A percentile compares a stretch with the other conserved stretches of the same genome.
Evolutionary conservation across 169 alveolate species (phyloP).

Genomic region (Miamiensis avidus): DNA sequence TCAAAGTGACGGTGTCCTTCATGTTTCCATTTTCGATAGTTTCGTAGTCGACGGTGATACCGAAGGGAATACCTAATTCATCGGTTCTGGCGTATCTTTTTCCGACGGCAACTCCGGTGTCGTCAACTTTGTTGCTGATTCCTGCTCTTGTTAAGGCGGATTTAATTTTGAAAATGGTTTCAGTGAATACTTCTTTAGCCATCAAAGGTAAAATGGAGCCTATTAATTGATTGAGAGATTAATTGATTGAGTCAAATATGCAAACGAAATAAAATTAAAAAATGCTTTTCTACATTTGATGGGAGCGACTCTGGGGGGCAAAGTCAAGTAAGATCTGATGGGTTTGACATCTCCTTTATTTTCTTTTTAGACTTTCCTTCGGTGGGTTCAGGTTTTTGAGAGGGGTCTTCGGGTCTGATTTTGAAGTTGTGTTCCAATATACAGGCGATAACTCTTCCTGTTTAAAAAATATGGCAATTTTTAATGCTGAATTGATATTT

Average conservation of each 20-base stretch:
- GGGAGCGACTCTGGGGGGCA: constrained; percentile 96
- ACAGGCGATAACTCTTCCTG: constrained; percentile 92
- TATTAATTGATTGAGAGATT: no score
- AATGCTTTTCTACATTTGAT: constrained; percentile 81
- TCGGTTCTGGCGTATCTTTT: constrained; percentile 98
- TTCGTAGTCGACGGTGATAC: constrained; percentile 96
- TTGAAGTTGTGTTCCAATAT: constrained; percentile 95
- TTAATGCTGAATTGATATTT: no score
- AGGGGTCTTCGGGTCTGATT: constrained; percentile 83
- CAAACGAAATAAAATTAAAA: no score
- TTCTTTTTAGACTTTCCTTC: constrained; percentile 3
- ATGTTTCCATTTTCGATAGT: constrained; percentile 60
- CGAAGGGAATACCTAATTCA: constrained; percentile 98
- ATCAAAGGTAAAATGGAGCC: background rate
- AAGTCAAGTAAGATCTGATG: constrained; percentile 90
- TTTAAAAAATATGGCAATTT: background rate
- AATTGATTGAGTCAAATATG: no score
- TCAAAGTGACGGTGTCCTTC: constrained; percentile 94
- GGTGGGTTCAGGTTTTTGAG: background rate
- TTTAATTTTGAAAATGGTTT: constrained; percentile 5
- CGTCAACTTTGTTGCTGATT: constrained; percentile 92
- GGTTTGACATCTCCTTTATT: background rate
- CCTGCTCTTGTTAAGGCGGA: constrained; percentile 67
- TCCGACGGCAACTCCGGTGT: constrained; percentile 93
- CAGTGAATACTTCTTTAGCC: background rate